Evolutionary conservation across 2,329 filamentous ascomycete species (phyloP), one percentile per base, ranked within the genome.

Genomic region (Epichloe brachyelytri): DNA sequence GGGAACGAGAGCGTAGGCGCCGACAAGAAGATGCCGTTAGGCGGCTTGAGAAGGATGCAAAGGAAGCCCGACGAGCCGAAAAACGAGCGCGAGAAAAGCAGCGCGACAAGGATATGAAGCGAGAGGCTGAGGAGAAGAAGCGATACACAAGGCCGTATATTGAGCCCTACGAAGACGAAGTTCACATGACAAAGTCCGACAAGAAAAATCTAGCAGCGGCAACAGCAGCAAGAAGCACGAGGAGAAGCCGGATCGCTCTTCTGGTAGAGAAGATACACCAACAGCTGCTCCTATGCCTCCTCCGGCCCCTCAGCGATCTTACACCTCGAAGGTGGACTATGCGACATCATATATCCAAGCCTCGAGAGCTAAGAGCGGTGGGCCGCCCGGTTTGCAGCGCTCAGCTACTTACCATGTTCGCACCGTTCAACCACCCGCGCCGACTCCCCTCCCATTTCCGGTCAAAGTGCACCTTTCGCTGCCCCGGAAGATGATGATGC

Each of bases 161-260:
- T n/a, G 68, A 70, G 52, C 52, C 56, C 1, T 63, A 59, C 14
- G 63, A 65, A 1, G 66, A 66, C 1, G 66, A 68, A 1, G 54
- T 55, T 12, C 53, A 53, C 2, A 20, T 48, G 3, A 47, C 57
- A 49, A 64, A 62, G 55, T 56, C 62, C 0, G 65, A 68, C 41
- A 67, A 68, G 61, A 71, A 71, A 69, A 68, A 57, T 63, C 62
- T 19, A 60, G 57, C 44, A 66, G 61, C 46, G 66, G 61, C 26
- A 30, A 8, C 57, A 60, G 55, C 45, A 65, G 62, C 57, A 70
- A 66, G 54, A 69, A 68, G 57, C 61, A 68, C 52, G 67, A 70
- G 3, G 63, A 68, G 54, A 62, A 63, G 56, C 61, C 63, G 20
- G 65, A 68, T 53, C 62, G 63, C 36, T 66, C 66, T 6, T 55